Evolutionary conservation across 2,329 filamentous ascomycete genomes (phyloP).

Genomic region (Xylariales sp.): DNA sequence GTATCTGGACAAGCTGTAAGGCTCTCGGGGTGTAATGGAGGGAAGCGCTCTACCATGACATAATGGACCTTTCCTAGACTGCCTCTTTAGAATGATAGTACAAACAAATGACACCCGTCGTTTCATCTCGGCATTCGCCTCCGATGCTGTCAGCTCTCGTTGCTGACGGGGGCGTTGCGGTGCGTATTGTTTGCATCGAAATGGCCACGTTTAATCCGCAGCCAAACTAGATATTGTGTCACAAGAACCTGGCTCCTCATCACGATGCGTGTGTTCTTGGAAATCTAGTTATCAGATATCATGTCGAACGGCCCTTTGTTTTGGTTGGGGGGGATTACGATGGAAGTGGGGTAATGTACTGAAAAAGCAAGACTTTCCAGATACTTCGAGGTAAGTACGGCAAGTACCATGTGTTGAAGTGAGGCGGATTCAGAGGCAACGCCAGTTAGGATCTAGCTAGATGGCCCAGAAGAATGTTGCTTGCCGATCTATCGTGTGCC

Average conservation of each 20-base stretch:
- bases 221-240: not conserved
- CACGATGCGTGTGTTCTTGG: no score
- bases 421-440: slow-evolving; percentile 16
- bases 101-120: not conserved
- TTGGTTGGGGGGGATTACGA: not conserved
- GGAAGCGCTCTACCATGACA: slow-evolving; percentile 1
- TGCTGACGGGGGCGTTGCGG: slow-evolving; percentile 17
- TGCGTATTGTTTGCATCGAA: slow-evolving; percentile 19
- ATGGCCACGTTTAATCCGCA: slow-evolving; percentile 6
- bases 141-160: slow-evolving; percentile 18
- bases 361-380: not conserved
- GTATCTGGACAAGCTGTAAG: not conserved
- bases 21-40: slow-evolving; percentile 2
- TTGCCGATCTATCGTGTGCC: slow-evolving; percentile 9
- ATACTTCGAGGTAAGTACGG: not conserved
- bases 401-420: slow-evolving; percentile 5
- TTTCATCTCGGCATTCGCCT: slow-evolving; percentile 25
- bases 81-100: slow-evolving; percentile 18
- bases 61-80: slow-evolving; percentile 6
- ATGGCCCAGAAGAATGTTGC: slow-evolving; percentile 10
- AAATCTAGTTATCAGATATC: slow-evolving; percentile 1
- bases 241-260: not conserved
- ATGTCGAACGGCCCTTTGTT: slow-evolving; percentile 1
- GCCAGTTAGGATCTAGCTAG: slow-evolving; percentile 7
- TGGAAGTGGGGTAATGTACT: not conserved